Evolutionary conservation across 306 rosid species (phyloP), one percentile per base, ranked within the genome.

Genomic region (Senna siamea): DNA sequence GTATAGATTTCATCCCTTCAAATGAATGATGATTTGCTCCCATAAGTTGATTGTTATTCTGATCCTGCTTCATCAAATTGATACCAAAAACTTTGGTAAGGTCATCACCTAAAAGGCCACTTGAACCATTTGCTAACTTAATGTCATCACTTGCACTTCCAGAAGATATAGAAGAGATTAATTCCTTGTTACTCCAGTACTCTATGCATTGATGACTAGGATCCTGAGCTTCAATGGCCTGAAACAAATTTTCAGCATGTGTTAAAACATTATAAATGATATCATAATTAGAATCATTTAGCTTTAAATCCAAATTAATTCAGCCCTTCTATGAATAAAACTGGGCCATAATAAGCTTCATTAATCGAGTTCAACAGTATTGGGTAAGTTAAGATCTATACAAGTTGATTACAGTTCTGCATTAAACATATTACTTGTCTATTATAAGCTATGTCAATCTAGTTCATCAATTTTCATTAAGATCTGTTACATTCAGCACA

Each of bases 141-240:
- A 46, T 22, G 26, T 28, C 53, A 22, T 63, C 61, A 51, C 65
- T 56, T 34, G 30, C 17, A 2, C 57, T 74, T 62, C 71, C 55
- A 6, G 17, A 57, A 58, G 58, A 20, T 6, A 46, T 22, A 7
- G 66, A 60, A 30, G 80, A 70, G 30, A 10, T 13, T 2, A 12
- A 57, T 11, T 1, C 23, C 82, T 50, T 82, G 84, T 79, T 73
- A 61, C 75, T 82, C 90, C 93, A 88, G 57, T 88, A 88, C 76
- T 86, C 93, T 30, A 22, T 2, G 57, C 90, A 88, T 60, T 76
- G 84, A 74, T 86, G 93, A 19, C 62, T 43, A 1, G 80, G 88
- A 66, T 88, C 93, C 30, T 69, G 87, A 30, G 86, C 87, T 83
- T 88, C 90, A 1, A 88, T 80, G 60, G 81, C 88, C 93, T 85